Evolutionary conservation across 139 green algal species (phyloP).

Genomic region (Micractinium sp.): DNA sequence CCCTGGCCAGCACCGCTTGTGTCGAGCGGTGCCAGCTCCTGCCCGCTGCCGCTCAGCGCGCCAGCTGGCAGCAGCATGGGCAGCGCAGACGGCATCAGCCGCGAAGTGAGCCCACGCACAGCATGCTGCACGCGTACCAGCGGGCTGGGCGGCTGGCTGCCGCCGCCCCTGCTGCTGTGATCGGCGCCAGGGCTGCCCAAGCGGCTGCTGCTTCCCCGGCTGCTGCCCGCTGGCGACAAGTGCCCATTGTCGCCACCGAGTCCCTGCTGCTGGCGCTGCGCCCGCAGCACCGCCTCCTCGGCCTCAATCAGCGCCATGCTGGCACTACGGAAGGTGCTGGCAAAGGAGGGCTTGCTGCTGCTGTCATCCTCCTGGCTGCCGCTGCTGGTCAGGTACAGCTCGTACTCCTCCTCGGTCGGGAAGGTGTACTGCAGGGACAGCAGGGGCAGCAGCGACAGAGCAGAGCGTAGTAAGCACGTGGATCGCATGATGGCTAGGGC

Average conservation of each 20-base stretch:
- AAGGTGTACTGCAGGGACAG: slow-evolving; percentile 6
- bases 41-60: not conserved
- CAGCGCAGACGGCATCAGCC: slow-evolving; percentile 24
- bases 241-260: not conserved
- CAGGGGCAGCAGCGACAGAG: not conserved
- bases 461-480: not conserved
- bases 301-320: not conserved
- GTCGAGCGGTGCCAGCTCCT: slow-evolving; percentile 9
- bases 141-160: not conserved
- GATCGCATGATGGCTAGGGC: not conserved
- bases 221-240: not conserved
- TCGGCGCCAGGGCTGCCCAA: not conserved
- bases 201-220: not conserved
- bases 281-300: slow-evolving; percentile 3
- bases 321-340: not conserved
- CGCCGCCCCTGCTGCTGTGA: too few species aligned
- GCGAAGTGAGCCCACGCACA: not conserved
- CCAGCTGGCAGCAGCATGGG: slow-evolving; percentile 16
- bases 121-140: slow-evolving; percentile 6
- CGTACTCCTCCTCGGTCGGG: not conserved
- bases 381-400: not conserved
- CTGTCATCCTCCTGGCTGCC: not conserved
- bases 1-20: not conserved
- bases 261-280: not conserved
- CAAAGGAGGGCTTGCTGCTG: not conserved